Evolutionary conservation across 352 stramenopile genomes (phyloP), one percentile per base, ranked within the genome.

Genomic region (Phytophthora pseudosyringae): DNA sequence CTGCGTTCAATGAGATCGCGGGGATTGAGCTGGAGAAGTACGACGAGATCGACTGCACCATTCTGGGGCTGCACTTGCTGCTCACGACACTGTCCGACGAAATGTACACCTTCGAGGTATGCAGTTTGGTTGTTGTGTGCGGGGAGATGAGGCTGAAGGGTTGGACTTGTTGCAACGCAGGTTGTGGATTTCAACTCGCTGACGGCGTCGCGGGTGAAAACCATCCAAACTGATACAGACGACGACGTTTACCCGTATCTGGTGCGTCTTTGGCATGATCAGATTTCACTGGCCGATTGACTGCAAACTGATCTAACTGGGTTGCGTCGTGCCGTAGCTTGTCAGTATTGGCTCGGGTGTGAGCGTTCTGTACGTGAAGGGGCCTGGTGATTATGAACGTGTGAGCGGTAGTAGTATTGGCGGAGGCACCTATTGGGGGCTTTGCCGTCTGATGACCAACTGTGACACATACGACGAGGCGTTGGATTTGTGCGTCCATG

Each of bases 311-410:
- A 43, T 43, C 29, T 44, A 57, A 59, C 35, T 44, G 12, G n/a
- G 5, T 51, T 4, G 31, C 10, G 21, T 31, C 7, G 40, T 36
- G 3, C 35, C 58, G 3, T 46, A 95, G 69, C 81, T 99, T 41
- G 98, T 99, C 13, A 99, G 95, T 48, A 99, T 99, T 67, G 98
- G 98, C 5, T 99, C 97, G 1, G 98, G 98, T 36, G 97, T 99
- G 39, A 99, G 95, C 58, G 98, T 99, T 39, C 64, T 99, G 45
- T 80, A 98, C 62, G 93, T 98, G 12, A 95, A 98, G 60, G 92
- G 94, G 0, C 92, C 95, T 2, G 85, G 90, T 52, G 90, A 98
- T 49, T 99, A 97, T 75, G 92, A 98, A 69, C 97, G 98, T 69
- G 97, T 99, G 57, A 99, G 96, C 60, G 98, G 98, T 47, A 99